A percentile compares a stretch with the other conserved stretches of the same genome.
phyloP scores from a whole-genome alignment of 2,329 filamentous ascomycete genomes.

The Nemania sp. region DNA sequence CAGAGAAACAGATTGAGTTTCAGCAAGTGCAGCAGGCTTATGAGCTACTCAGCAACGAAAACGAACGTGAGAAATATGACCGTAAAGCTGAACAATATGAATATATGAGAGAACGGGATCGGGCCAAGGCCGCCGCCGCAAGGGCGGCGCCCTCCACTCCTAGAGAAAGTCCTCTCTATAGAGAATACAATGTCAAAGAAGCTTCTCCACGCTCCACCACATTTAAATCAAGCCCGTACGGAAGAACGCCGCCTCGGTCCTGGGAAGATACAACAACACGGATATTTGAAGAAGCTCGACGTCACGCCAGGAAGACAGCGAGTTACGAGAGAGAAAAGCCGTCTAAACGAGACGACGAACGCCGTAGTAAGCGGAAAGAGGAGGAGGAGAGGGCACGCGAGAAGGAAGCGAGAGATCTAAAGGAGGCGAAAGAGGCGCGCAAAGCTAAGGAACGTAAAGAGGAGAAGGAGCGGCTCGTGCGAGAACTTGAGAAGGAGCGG shows the following conservation, averaged over 20 bases:
- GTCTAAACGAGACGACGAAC: conserved; percentile 56
- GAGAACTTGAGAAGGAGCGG: conserved; percentile 51
- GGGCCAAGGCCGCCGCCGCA: conserved; percentile 45
- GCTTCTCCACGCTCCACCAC: conserved; percentile 61
- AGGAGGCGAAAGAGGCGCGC: conserved; percentile 38
- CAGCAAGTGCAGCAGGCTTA: conserved; percentile 94
- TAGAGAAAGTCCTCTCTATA: conserved; percentile 51
- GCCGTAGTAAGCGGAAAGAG: conserved; percentile 53
- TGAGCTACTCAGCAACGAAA: conserved; percentile 86
- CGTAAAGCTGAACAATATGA: conserved; percentile 72
- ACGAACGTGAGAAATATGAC: conserved; percentile 81
- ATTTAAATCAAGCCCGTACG: conserved; percentile 55
- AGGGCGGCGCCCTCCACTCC: conserved; percentile 52
- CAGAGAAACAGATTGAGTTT: conserved; percentile 85
- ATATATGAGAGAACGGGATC: conserved; percentile 56
- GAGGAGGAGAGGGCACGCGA: conserved; percentile 44
- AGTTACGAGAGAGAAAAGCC: conserved; percentile 60
- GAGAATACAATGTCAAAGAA: conserved; percentile 65
- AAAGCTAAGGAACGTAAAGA: conserved; percentile 19
- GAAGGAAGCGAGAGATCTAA: conserved; percentile 49
- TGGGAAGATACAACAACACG: conserved; percentile 60
- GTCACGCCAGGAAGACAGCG: conserved; percentile 59
- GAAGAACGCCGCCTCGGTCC: conserved; percentile 55
- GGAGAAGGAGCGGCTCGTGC: conserved; percentile 43
- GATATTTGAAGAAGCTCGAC: conserved; percentile 58